Percentiles rank a stretch among this genome's conserved stretches.
Conservation (phyloP, 768 basidiomycete species). For the Pleurotus tuoliensis region DNA sequence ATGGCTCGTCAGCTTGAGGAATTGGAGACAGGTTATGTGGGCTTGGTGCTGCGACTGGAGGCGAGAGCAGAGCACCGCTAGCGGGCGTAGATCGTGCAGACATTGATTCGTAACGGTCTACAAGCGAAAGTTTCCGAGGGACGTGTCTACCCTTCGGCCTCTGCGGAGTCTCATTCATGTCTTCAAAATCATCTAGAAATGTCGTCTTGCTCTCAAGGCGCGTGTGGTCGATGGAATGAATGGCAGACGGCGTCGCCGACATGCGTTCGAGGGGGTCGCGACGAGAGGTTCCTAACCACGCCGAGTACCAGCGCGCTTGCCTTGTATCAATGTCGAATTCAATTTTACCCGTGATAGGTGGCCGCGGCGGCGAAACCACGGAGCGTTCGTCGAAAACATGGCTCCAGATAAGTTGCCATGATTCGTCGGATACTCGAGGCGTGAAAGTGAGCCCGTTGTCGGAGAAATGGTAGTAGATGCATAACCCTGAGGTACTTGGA, state of each 20-base stretch:
- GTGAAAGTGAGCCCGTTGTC: slow-evolving; percentile 53
- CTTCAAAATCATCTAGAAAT: slow-evolving; percentile 33
- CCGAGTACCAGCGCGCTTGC: slow-evolving; percentile 74
- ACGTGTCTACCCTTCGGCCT: slow-evolving; percentile 37
- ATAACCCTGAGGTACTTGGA: slow-evolving; percentile 72
- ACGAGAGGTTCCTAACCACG: slow-evolving; percentile 58
- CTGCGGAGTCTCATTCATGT: slow-evolving; percentile 15
- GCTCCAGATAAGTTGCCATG: slow-evolving; percentile 71
- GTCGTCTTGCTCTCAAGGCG: slow-evolving; percentile 53
- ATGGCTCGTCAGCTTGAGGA: slow-evolving; percentile 56
- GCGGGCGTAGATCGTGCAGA: slow-evolving; percentile 32
- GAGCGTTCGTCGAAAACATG: slow-evolving; percentile 47
- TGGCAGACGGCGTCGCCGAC: slow-evolving; percentile 31
- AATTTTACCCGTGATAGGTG: slow-evolving; percentile 71
- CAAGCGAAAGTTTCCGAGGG: slow-evolving; percentile 65
- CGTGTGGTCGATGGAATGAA: slow-evolving; percentile 47
- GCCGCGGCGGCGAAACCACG: slow-evolving; percentile 24
- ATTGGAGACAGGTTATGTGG: slow-evolving; percentile 53
- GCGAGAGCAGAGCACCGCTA: slow-evolving; percentile 18
- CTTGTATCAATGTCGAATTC: slow-evolving; percentile 84
- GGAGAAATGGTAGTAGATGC: slow-evolving; percentile 68
- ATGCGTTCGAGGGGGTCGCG: slow-evolving; percentile 39
- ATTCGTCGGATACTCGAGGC: slow-evolving; percentile 75
- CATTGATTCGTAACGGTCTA: slow-evolving; percentile 55
- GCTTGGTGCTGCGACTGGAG: slow-evolving; percentile 25